phyloP scores from a whole-genome alignment of 1,284 basidiomycete species.

The Pseudozyma hubeiensis region DNA sequence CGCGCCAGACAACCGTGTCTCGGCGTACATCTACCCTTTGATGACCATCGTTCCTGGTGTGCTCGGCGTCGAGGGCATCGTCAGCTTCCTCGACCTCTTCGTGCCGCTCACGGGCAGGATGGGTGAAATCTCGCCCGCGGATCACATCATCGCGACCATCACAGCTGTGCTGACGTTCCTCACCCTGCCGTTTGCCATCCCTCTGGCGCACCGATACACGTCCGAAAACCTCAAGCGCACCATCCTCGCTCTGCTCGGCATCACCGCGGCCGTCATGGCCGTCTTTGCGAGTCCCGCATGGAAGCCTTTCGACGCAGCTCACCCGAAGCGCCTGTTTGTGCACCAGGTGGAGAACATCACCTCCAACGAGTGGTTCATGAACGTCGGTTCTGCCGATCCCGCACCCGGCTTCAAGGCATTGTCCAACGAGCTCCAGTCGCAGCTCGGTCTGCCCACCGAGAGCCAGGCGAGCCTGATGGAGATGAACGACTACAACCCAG shows the following conservation, averaged over 20 bases:
- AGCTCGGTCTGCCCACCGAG: constrained; percentile 73
- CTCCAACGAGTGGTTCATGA: constrained; percentile 80
- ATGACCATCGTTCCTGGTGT: constrained; percentile 74
- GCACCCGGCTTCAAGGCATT: constrained; percentile 80
- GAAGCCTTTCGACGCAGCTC: constrained; percentile 81
- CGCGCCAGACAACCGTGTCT: constrained; percentile 58
- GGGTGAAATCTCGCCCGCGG: constrained; percentile 73
- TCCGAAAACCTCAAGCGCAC: constrained; percentile 66
- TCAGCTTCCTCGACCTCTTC: constrained; percentile 83
- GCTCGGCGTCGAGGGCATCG: constrained; percentile 78
- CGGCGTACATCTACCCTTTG: constrained; percentile 53
- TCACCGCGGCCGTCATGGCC: constrained; percentile 73
- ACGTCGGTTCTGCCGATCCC: constrained; percentile 85
- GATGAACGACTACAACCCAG: constrained; percentile 65
- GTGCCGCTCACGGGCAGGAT: constrained; percentile 81
- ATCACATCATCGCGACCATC: constrained; percentile 84
- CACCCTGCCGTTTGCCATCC: constrained; percentile 74
- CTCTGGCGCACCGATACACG: constrained; percentile 80
- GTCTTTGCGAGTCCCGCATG: constrained; percentile 74
- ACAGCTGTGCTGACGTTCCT: constrained; percentile 72
- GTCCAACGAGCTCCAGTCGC: constrained; percentile 75
- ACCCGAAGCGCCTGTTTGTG: constrained; percentile 88
- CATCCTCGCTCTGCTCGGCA: constrained; percentile 72
- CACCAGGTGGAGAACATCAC: constrained; percentile 83
- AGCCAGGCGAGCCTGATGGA: constrained; percentile 61